phyloP scores from a whole-genome alignment of 495 filamentous ascomycete species.

The Massariosphaeria phaeospora region DNA sequence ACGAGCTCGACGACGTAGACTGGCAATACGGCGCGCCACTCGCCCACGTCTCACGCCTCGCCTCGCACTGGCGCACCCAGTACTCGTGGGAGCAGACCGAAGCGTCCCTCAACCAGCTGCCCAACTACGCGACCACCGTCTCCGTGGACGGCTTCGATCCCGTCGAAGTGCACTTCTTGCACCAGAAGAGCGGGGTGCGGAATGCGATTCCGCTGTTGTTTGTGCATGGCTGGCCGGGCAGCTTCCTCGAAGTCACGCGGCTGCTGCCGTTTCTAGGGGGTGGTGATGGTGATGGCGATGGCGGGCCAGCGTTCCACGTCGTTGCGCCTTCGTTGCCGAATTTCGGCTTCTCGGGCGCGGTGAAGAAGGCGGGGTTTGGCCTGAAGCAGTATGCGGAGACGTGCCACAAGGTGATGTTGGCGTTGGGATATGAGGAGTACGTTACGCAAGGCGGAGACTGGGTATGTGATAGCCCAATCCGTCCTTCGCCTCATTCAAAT shows the following conservation, averaged over 20 bases:
- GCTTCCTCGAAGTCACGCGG: slow-evolving; percentile 60
- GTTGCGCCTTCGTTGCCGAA: slow-evolving; percentile 69
- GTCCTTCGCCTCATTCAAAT: no score
- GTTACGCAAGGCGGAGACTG: slow-evolving; percentile 65
- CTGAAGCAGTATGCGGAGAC: slow-evolving; percentile 58
- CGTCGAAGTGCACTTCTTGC: slow-evolving; percentile 40
- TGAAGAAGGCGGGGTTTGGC: slow-evolving; percentile 51
- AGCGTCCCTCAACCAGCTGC: slow-evolving; percentile 37
- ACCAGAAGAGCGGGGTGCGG: slow-evolving; percentile 27
- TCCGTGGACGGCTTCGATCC: slow-evolving; percentile 36
- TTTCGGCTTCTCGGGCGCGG: slow-evolving; percentile 59
- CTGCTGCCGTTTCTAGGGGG: slow-evolving; percentile 58
- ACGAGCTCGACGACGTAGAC: slow-evolving; percentile 37
- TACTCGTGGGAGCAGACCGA: slow-evolving; percentile 38
- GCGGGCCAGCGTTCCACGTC: slow-evolving; percentile 57
- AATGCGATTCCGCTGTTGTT: slow-evolving; percentile 40
- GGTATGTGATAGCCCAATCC: no score
- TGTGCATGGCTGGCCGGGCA: slow-evolving; percentile 53
- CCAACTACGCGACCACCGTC: slow-evolving; percentile 34
- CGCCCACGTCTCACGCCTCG: slow-evolving; percentile 48
- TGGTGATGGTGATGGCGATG: slow-evolving; percentile 36
- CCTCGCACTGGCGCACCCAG: slow-evolving; percentile 47
- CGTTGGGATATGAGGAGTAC: slow-evolving; percentile 62
- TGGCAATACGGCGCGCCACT: slow-evolving; percentile 48
- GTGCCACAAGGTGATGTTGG: slow-evolving; percentile 61